A percentile compares a stretch with the other conserved stretches of the same genome.
phyloP scores from a whole-genome alignment of 345 rosid genomes.

The Camelina laxa region DNA sequence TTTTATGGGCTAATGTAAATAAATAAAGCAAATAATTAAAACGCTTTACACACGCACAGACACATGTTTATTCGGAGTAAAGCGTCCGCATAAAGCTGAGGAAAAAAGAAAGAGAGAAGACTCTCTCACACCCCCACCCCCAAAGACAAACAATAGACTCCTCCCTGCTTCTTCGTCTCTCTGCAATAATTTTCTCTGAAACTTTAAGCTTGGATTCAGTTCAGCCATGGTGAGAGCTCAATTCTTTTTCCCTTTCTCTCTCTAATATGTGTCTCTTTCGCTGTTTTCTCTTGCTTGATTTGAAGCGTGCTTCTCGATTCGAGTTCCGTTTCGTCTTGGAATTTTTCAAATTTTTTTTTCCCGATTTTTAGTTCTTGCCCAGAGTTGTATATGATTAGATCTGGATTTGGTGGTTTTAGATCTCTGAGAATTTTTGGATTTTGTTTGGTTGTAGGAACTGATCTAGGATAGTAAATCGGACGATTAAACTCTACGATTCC shows the following conservation, averaged over 20 bases:
- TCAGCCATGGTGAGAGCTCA: constrained; percentile 48
- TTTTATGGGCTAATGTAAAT: constrained; percentile 10
- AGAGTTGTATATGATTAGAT: constrained; percentile 19
- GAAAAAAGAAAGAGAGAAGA: constrained; percentile 31
- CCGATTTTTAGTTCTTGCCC: constrained; percentile 17
- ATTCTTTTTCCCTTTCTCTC: not conserved
- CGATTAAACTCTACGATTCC: not conserved
- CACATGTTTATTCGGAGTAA: constrained; percentile 26
- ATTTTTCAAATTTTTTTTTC: constrained; percentile 4
- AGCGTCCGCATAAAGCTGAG: constrained; percentile 37
- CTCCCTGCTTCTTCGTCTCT: constrained; percentile 20
- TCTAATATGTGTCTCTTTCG: not conserved
- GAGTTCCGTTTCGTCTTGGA: constrained; percentile 28
- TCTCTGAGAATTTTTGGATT: constrained; percentile 36
- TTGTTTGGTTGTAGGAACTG: constrained; percentile 19
- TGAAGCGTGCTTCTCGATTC: constrained; percentile 25
- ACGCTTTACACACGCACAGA: not conserved
- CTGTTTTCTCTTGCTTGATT: constrained; percentile 2
- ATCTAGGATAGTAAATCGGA: constrained; percentile 20
- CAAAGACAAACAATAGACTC: constrained; percentile 32
- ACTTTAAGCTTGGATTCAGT: constrained; percentile 24
- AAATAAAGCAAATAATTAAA: constrained; percentile 20
- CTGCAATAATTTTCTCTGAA: constrained; percentile 9
- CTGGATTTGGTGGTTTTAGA: constrained; percentile 38
- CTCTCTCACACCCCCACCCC: not conserved